phyloP scores from a whole-genome alignment of 768 basidiomycete genomes.

The Flagelloscypha sp. region DNA sequence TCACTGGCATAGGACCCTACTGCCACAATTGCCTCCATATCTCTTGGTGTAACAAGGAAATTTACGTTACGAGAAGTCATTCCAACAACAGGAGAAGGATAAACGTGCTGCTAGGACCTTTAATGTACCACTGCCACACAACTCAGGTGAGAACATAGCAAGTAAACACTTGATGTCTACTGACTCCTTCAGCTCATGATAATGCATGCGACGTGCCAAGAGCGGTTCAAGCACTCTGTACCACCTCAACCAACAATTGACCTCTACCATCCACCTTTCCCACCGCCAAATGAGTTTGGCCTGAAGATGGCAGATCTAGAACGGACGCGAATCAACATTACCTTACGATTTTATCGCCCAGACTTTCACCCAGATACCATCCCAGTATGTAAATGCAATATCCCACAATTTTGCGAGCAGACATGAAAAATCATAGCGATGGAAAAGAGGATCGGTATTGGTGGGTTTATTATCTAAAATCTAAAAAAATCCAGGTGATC shows the following conservation, averaged over 20 bases:
- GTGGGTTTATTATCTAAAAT: too few relatives aligned
- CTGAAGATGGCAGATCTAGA: background rate
- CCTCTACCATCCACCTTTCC: slow-evolving; percentile 54
- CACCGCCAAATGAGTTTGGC: slow-evolving; percentile 18
- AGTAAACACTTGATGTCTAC: background rate
- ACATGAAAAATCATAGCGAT: slow-evolving; percentile 68
- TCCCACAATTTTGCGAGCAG: slow-evolving; percentile 66
- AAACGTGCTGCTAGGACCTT: slow-evolving; percentile 60
- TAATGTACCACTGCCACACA: slow-evolving; percentile 70
- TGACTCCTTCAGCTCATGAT: slow-evolving; percentile 51
- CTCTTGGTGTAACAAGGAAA: slow-evolving; percentile 61
- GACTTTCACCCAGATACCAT: slow-evolving; percentile 62
- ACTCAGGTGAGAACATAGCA: slow-evolving; percentile 48
- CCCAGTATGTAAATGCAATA: slow-evolving; percentile 65
- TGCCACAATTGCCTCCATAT: slow-evolving; percentile 21
- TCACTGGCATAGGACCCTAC: slow-evolving; percentile 77
- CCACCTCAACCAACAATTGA: slow-evolving; percentile 68
- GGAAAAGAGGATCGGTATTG: slow-evolving; percentile 56
- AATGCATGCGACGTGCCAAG: slow-evolving; percentile 83
- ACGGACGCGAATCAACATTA: slow-evolving; percentile 65
- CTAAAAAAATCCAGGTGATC: too few relatives aligned
- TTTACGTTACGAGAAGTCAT: slow-evolving; percentile 77
- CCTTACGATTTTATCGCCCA: slow-evolving; percentile 80
- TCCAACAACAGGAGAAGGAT: slow-evolving; percentile 48
- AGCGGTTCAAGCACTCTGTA: slow-evolving; percentile 72